Base-by-base conservation (phyloP, 805 yeast species). In the Candida ficus region DNA sequence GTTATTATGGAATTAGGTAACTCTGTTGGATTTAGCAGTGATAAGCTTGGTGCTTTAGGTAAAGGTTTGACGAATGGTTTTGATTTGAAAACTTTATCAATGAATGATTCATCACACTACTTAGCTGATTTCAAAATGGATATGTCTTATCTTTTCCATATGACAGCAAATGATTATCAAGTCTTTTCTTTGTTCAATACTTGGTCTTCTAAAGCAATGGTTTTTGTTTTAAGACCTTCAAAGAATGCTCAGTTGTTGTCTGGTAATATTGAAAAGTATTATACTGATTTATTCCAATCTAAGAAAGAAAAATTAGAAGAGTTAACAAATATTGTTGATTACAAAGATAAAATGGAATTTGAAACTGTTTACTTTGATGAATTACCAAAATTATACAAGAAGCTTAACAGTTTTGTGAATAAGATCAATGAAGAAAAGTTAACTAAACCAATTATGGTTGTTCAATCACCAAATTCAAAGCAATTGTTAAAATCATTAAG, bases 31-130 rank as follows among this genome's bases (percentile, higher is more conserved):
- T 82, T 90, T 47, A 86, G 79, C 47, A 81, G 82, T 33, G 66
- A 77, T 1, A 70, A 74, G 41, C 75, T 86, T n/a, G 96, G 97
- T 8, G 78, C 89, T 0, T 66, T 95, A 9, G 95, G 97, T 7
- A 76, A 74, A 52, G 95, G 96, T 22, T 64, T 93, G 42, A 89
- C 86, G 50, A 73, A 75, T 43, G 99, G 99, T 1, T 95, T 95
- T 60, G 77, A 83, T 12, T 55, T 75, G 41, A 75, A 75, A 37
- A 79, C 80, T 58, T 60, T 77, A 27, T 64, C 66, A 22, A 56
- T 63, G 39, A 63, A 72, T 6, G 75, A 76, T 5, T 56, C 73
- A 12, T 69, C 67, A 4, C 60, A 67, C 32, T 87, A 88, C 52
- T 62, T 88, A 47, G 62, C 67, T 37, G 62, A 70, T 28, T 76